Conservation (phyloP, 345 rosid species). For the Aurinia saxatilis region DNA sequence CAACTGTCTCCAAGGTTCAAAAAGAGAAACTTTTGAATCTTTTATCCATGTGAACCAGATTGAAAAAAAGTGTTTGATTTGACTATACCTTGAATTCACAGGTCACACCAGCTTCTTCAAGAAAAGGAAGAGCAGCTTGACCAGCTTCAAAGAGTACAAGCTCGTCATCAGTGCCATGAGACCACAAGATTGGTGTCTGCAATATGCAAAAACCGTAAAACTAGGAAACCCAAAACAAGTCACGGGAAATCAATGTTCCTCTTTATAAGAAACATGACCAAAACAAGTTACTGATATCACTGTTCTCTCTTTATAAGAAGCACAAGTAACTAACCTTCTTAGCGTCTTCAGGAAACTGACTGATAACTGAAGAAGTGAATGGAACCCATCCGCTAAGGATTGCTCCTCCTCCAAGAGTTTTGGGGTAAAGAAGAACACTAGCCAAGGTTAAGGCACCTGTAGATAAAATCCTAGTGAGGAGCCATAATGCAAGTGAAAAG, state of each 20-base stretch:
- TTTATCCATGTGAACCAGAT: no score
- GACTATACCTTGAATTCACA: conserved; percentile 68
- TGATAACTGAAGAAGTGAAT: conserved; percentile 45
- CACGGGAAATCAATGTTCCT: neutral
- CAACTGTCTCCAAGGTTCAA: no score
- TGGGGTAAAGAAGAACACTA: conserved; percentile 68
- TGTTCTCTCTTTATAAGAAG: no score
- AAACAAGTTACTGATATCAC: no score
- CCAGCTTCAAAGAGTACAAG: conserved; percentile 79
- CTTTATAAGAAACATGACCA: no score
- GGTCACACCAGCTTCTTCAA: conserved; percentile 59
- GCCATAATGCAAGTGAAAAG: no score
- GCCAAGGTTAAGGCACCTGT: conserved; percentile 83
- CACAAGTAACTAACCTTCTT: conserved; percentile 39
- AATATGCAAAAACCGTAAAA: neutral
- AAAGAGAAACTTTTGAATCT: no score
- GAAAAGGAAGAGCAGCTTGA: conserved; percentile 71
- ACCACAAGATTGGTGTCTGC: conserved; percentile 82
- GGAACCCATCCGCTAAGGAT: conserved; percentile 88
- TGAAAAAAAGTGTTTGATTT: no score
- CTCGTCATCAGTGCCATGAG: conserved; percentile 58
- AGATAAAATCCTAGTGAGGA: no score
- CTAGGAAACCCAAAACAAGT: neutral
- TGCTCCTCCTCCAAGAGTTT: conserved; percentile 74
- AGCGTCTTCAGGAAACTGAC: conserved; percentile 47